These are phyloP conservation scores for Citeromyces siamensis DNA, from an alignment of 1,139 yeast genomes.

Conservation along the genomic window DNA sequence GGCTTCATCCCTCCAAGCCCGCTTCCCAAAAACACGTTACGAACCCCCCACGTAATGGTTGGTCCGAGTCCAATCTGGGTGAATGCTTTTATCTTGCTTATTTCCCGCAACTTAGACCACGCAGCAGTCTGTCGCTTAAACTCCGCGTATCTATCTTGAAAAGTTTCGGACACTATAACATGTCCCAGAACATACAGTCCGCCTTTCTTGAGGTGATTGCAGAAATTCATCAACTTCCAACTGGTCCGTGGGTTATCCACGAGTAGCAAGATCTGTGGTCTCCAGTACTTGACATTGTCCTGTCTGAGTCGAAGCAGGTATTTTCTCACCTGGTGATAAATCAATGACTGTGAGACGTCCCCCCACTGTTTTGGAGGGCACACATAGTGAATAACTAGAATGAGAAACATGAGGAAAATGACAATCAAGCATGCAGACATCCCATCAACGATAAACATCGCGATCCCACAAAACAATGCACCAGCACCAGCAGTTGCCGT, in stretches of 20 bases:
- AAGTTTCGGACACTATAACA: conserved; percentile 47
- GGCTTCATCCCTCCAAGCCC: conserved; percentile 98
- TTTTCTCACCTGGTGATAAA: conserved; percentile 92
- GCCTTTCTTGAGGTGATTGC: conserved; percentile 90
- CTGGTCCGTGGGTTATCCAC: conserved; percentile 87
- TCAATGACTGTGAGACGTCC: conserved; percentile 87
- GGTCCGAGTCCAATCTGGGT: conserved; percentile 89
- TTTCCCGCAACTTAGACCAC: conserved; percentile 74
- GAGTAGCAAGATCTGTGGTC: conserved; percentile 81
- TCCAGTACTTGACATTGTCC: conserved; percentile 94
- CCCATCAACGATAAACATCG: conserved; percentile 95
- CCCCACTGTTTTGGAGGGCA: conserved; percentile 98
- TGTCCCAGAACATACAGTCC: conserved; percentile 90
- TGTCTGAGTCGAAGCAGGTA: conserved; percentile 71
- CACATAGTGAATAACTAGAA: conserved; percentile 71
- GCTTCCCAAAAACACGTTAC: conserved; percentile 83
- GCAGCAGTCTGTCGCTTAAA: conserved; percentile 63
- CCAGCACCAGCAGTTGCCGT: conserved; percentile 76
- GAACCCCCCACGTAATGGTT: conserved; percentile 86
- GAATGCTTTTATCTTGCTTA: conserved; percentile 76
- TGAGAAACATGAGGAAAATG: conserved; percentile 48
- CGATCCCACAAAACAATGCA: conserved; percentile 51
- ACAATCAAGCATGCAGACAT: conserved; percentile 71
- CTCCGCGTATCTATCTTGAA: conserved; percentile 52
- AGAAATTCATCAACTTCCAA: conserved; percentile 88